Evolutionary conservation across 257 asterid species (phyloP), one percentile per base, ranked within the genome.

Genomic region (Solanum arcanum): DNA sequence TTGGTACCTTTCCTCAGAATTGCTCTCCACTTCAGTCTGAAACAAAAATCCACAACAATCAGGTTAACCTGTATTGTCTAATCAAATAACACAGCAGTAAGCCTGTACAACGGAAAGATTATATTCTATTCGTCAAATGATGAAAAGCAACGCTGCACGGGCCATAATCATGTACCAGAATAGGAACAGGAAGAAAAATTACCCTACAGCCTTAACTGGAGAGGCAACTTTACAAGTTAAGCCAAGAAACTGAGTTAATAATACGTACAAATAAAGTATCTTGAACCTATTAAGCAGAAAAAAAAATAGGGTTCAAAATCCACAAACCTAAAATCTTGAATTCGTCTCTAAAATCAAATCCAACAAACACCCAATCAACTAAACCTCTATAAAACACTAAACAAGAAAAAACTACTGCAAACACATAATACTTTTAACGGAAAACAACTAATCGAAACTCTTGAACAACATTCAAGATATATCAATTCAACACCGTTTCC

Each of bases 1-100:
- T 86, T 14, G 75, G 88, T 86, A 86, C 85, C 29, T 84, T 89
- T 88, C 93, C 89, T 87, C 92, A 91, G 89, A 86, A 42, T 37
- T 88, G 82, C 74, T 89, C 80, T 86, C 80, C 95, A 72, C 9
- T 15, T 87, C 85, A 81, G 89, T 56, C 94, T 91, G 94, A 90
- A 89, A 68, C 41, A 88, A 90, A 88, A 70, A 49, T 80, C 27
- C 87, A 77, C 82, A 77, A 75, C 47, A 88, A 85, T 77, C 8
- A 42, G 84, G 39, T 39, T 15, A 56, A 82, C 64, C 23, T 15
- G n/a, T 88, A 82, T 76, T 56, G 20, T 27, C 21, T 74, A 89
- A 73, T 86, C 12, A 59, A 44, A 15, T 27, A 46, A 23, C 29
- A 80, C 60, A 73, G 37, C 83, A 35, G 21, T 85, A 64, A 64